phyloP scores from a whole-genome alignment of 179 eudicot species.

The Beta corolliflora region DNA sequence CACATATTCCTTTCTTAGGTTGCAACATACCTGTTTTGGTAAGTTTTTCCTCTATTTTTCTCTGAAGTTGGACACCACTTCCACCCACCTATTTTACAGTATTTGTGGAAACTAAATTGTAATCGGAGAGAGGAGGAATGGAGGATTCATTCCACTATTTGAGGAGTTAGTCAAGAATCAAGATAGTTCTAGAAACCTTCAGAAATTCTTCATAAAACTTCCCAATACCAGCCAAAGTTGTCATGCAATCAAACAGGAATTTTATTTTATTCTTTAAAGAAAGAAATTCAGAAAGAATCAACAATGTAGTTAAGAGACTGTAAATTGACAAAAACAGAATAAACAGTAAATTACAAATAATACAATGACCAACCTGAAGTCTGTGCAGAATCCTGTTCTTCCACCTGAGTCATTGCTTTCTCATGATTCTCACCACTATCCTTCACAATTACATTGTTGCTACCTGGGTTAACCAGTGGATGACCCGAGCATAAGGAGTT shows the following conservation, averaged over 20 bases:
- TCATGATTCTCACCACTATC: conserved; percentile 28
- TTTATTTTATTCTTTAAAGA: too few species aligned
- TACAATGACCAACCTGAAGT: conserved; percentile 50
- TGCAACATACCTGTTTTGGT: too few species aligned
- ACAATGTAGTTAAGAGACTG: not conserved
- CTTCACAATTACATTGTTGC: conserved; percentile 27
- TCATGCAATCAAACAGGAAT: not conserved
- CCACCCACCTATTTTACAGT: too few species aligned
- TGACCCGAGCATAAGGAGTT: conserved; percentile 24
- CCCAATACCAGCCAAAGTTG: not conserved
- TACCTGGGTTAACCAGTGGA: conserved; percentile 20
- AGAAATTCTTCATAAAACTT: not conserved
- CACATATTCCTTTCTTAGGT: too few species aligned
- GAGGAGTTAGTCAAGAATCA: not conserved
- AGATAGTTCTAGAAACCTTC: not conserved
- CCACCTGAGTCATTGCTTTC: conserved; percentile 19
- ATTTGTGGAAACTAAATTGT: too few species aligned
- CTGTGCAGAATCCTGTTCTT: conserved; percentile 33
- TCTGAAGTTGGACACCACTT: too few species aligned
- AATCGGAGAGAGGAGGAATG: not conserved
- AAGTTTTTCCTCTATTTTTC: too few species aligned
- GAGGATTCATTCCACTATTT: not conserved
- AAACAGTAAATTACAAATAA: not conserved
- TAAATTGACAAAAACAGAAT: not conserved
- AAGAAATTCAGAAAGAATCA: not conserved